These are phyloP conservation scores for Rhodocollybia butyracea DNA, from an alignment of 768 basidiomycete species.

Conservation along the genomic window DNA sequence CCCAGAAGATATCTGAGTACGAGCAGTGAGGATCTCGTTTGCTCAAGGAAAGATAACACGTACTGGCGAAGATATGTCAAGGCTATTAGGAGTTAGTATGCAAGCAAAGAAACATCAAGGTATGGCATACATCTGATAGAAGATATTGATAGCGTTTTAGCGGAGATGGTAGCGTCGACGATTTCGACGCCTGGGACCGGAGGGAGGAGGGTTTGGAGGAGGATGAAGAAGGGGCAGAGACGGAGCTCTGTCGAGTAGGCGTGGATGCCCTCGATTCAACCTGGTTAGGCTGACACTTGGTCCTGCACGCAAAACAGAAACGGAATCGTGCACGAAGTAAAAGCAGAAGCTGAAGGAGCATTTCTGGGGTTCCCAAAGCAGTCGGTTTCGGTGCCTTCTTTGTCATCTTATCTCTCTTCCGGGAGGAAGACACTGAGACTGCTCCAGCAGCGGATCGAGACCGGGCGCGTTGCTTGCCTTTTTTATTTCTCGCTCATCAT, in stretches of 20 bases:
- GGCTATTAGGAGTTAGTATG: no score
- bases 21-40: no score
- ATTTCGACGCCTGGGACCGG: background rate
- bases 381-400: background rate
- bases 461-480: no score
- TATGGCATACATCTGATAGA: no score
- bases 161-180: background rate
- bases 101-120: no score
- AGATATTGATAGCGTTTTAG: no score
- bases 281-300: background rate
- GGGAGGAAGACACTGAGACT: background rate
- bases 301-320: background rate
- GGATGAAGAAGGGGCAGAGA: background rate
- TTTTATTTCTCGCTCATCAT: no score
- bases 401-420: no score
- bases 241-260: background rate
- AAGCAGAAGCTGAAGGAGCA: background rate
- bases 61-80: no score
- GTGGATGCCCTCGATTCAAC: background rate
- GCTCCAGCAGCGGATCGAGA: no score
- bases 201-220: background rate
- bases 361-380: background rate
- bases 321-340: background rate
- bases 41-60: no score
- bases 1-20: no score